These are phyloP conservation scores for Aaosphaeria arxii DNA, from an alignment of 2,329 filamentous ascomycete genomes.

Conservation along the genomic window DNA sequence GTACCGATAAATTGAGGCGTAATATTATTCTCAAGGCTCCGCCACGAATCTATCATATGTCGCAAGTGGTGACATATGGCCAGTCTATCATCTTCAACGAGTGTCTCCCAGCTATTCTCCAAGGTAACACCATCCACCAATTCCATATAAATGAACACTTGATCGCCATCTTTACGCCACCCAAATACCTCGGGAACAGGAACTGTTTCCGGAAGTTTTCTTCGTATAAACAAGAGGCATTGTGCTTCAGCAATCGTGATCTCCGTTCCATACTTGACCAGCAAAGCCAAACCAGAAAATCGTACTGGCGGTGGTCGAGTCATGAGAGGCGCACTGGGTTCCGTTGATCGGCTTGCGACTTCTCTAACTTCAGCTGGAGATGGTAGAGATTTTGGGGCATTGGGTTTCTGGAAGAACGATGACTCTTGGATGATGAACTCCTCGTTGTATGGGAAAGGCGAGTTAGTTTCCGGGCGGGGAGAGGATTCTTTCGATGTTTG, in stretches of 20 bases:
- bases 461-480: too few species aligned
- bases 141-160: constrained; percentile 20
- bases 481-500: too few species aligned
- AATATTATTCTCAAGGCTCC: background rate
- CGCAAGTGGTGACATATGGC: background rate
- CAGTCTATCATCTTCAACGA: background rate
- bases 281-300: constrained; percentile 8
- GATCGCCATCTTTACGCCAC: constrained; percentile 10
- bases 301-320: background rate
- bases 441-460: background rate
- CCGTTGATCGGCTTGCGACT: constrained; percentile 8
- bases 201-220: constrained; percentile 4
- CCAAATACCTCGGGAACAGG: constrained; percentile 17
- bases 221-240: constrained; percentile 9
- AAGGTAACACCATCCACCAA: constrained; percentile 12
- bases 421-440: background rate
- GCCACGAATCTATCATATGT: background rate
- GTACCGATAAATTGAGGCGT: background rate
- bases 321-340: constrained; percentile 7
- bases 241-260: constrained; percentile 9
- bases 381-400: constrained; percentile 8
- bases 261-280: constrained; percentile 13
- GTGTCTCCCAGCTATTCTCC: constrained; percentile 11
- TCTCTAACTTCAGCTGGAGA: constrained; percentile 10
- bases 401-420: constrained; percentile 8